Evolutionary conservation across 2,329 filamentous ascomycete genomes (phyloP).

Genomic region (Talaromyces piceae): DNA sequence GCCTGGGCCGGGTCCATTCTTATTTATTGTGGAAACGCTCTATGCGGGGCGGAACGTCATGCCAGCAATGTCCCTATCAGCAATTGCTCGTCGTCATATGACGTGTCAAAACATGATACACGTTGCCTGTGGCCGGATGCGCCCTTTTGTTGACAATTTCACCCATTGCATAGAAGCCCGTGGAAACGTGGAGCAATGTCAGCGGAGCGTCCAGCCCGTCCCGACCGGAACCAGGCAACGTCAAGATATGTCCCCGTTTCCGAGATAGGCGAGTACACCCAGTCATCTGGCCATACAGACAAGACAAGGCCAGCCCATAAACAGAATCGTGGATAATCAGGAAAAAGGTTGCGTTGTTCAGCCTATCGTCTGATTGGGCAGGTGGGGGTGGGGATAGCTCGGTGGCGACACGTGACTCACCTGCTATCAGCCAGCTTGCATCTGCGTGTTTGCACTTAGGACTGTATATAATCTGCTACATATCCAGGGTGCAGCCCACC

Average conservation of each 20-base stretch:
- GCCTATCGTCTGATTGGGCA: background rate
- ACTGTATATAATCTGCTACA: background rate
- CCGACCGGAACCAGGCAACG: too few species aligned
- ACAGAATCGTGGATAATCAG: background rate
- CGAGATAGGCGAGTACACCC: background rate
- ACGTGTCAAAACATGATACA: background rate
- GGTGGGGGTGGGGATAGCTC: background rate
- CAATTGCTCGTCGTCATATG: background rate
- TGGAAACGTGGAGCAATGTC: constrained; percentile 9
- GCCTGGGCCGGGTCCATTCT: too few species aligned
- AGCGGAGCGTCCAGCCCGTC: background rate
- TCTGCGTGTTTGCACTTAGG: background rate
- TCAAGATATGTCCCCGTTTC: background rate
- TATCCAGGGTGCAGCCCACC: background rate
- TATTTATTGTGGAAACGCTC: background rate
- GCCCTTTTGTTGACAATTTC: constrained; percentile 3
- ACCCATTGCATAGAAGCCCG: constrained; percentile 10
- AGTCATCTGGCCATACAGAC: background rate
- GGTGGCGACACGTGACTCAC: background rate
- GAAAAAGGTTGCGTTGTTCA: background rate
- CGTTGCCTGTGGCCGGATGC: background rate
- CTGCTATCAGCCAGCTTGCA: background rate
- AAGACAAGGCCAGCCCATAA: background rate
- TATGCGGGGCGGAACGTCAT: too few species aligned
- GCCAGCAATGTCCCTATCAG: too few species aligned